Evolutionary conservation across 139 green algal genomes (phyloP), one percentile per base, ranked within the genome.

Genomic region (Mychonastes homosphaera): DNA sequence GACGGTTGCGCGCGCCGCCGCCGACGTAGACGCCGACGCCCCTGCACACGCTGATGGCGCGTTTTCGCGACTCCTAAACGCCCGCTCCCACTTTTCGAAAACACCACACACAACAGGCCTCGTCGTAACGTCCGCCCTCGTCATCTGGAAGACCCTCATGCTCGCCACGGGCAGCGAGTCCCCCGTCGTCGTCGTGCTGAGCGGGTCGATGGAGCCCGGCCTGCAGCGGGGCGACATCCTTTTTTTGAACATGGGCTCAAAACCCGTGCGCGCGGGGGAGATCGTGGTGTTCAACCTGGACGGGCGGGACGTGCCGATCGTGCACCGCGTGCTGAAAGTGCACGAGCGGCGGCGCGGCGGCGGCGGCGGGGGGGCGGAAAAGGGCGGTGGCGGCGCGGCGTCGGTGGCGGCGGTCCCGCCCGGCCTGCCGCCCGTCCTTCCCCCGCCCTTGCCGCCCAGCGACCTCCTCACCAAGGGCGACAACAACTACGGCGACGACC

Each of bases 141-240:
- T 95, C 64, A 96, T 98, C 28, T 99, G 92, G 92, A 98, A 98
- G 70, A 69, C 58, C 1, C 69, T 99, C 1, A 94, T 98, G 62
- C 63, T 95, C 4, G 51, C 84, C n/a, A 97, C 91, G 12, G 82
- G 85, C 48, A 93, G 79, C 53, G 92, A 99, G 57, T 96, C 87
- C 4, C 92, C 92, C 30, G 86, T 97, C 21, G 92, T 99, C 27
- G 92, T 99, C 12, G 92, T 99, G 12, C 75, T 99, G 10, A 93
- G 79, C 53, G 92, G 92, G 3, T 94, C 81, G 75, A 99, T 99
- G 92, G 92, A 99, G 69, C 92, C 92, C 4, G 92, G 75, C 0
- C 97, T 98, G 63, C 83, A 91, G 48, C 68, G 91, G 1, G 92
- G 92, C 0, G 92, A 99, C 77, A 98, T 99, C 48, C 76, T 99